Conservation (phyloP, 306 rosid species). For the Ormosia emarginata region DNA sequence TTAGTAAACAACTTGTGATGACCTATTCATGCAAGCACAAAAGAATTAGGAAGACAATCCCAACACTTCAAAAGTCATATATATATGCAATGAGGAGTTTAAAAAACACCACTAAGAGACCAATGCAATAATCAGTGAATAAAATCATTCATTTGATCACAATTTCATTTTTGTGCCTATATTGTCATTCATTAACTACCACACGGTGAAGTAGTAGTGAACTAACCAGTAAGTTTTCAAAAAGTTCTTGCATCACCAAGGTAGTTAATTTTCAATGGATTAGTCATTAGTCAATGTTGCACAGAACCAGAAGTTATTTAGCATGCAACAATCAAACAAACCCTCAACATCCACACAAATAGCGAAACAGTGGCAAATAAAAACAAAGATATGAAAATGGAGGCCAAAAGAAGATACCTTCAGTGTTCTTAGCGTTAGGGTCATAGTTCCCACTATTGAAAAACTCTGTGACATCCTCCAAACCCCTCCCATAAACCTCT, state of each 20-base stretch:
- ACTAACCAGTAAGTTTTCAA: neutral
- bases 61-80: neutral
- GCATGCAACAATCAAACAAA: neutral
- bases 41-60: neutral
- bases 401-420: conserved; percentile 37
- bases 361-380: neutral
- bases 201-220: neutral
- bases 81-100: neutral
- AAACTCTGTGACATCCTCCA: conserved; percentile 78
- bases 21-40: conserved; percentile 43
- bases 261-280: neutral
- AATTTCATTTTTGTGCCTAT: neutral
- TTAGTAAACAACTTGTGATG: conserved; percentile 61
- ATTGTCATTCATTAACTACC: neutral
- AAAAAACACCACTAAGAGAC: neutral
- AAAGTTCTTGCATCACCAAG: neutral
- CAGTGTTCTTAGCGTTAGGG: conserved; percentile 35
- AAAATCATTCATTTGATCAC: neutral
- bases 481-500: conserved; percentile 85
- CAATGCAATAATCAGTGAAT: neutral
- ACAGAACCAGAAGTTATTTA: neutral
- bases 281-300: neutral
- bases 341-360: neutral
- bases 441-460: conserved; percentile 65
- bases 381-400: neutral